Evolutionary conservation across 2,329 filamentous ascomycete species (phyloP), one percentile per base, ranked within the genome.

Genomic region (Neonectria faginata): DNA sequence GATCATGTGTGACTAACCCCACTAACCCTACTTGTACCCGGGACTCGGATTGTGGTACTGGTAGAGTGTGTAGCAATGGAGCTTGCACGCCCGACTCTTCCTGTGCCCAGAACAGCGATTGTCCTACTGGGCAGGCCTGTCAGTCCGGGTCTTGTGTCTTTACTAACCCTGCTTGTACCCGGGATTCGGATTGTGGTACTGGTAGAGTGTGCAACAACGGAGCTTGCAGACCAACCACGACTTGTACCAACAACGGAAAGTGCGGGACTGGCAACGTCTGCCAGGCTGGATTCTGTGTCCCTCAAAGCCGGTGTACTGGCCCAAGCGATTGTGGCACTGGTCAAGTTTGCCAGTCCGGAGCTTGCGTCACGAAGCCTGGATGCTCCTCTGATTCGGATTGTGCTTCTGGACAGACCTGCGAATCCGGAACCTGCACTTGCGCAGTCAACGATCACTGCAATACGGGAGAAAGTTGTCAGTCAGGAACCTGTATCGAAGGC

Each of bases 311-410:
- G 27, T 42, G 48, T 10, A 53, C 50, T 10, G 29, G 41, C 5
- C 27, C 36, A 1, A 47, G 39, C 3, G 20, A 20, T 18, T 60
- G 57, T 3, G 27, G 33, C 1, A 3, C 25, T 3, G 39, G 29
- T 14, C 36, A 62, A 27, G n/a, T 39, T 18, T 62, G 59, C 5
- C 44, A 22, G 16, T 47, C 31, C 3, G 61, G 61, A 22, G 16
- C 50, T 6, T 62, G 59, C n/a, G 36, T 62, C 8, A 47, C 45
- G 0, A 20, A 47, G 27, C 27, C 10, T 1, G 33, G 36, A 14
- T 62, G 59, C 27, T 25, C 53, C 6, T 18, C 48, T 3, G 12
- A 51, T 11, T 33, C n/a, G n/a, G 48, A 51, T 18, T 51, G 48
- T 20, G n/a, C 48, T 36, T 11, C 48, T 3, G 31, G 27, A 11